Conservation (phyloP, 2,329 filamentous ascomycete species). For the Sporothrix euskadiensis region DNA sequence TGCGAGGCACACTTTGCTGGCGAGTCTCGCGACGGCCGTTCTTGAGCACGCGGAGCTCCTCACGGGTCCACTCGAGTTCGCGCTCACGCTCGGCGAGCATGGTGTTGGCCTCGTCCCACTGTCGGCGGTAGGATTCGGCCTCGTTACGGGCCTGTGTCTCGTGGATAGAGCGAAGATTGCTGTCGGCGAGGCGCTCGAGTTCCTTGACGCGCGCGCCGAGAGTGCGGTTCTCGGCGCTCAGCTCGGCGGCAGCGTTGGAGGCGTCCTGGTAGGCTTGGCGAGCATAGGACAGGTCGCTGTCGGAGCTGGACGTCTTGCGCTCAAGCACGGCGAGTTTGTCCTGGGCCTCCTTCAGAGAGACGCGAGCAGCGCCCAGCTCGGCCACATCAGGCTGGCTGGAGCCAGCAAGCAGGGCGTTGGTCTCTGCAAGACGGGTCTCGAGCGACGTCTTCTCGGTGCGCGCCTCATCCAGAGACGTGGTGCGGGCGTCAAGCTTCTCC, state of each 20-base stretch:
- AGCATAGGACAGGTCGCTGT: conserved; percentile 57
- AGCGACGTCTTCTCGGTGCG: conserved; percentile 43
- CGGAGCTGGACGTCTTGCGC: conserved; percentile 41
- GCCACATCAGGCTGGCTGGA: conserved; percentile 41
- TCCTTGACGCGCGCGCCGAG: conserved; percentile 47
- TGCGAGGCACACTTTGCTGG: conserved; percentile 58
- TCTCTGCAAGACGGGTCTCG: conserved; percentile 43
- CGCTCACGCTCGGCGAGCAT: conserved; percentile 53
- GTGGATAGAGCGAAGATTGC: conserved; percentile 52
- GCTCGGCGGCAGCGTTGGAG: conserved; percentile 49
- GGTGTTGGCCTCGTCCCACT: conserved; percentile 46
- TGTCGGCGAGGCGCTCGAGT: conserved; percentile 46
- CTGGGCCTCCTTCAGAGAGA: conserved; percentile 44
- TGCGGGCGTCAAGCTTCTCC: conserved; percentile 43
- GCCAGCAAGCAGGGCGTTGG: conserved; percentile 39
- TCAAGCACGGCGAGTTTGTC: conserved; percentile 44
- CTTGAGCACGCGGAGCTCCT: conserved; percentile 52
- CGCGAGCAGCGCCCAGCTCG: conserved; percentile 46
- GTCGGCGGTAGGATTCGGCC: conserved; percentile 40
- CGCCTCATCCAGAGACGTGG: conserved; percentile 43
- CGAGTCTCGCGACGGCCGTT: conserved; percentile 58
- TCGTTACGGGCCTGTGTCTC: conserved; percentile 46
- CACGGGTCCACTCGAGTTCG: conserved; percentile 50
- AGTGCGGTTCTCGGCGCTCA: conserved; percentile 49
- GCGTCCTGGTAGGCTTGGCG: conserved; percentile 61